A percentile compares a stretch with the other conserved stretches of the same genome.
Conservation (phyloP, 345 rosid genomes). For the Zanthoxylum bungeanum region DNA sequence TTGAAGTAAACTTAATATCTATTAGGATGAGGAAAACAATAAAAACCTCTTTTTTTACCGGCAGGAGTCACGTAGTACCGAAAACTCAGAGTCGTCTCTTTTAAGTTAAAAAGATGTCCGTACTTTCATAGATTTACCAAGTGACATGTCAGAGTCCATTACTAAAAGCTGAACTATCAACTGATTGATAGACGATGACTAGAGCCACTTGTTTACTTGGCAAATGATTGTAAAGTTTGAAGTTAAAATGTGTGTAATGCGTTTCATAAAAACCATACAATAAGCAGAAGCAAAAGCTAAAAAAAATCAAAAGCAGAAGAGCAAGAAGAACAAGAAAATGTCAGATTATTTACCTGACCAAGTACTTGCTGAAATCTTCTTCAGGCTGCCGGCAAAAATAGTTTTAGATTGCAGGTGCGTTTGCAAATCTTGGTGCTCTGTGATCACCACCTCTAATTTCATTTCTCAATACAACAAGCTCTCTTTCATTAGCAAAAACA, state of each 20-base stretch:
- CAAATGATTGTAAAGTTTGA: neutral
- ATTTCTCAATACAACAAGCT: neutral
- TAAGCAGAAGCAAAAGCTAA: neutral
- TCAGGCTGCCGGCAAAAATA: neutral
- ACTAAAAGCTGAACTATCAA: neutral
- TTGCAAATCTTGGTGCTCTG: slow-evolving; percentile 11
- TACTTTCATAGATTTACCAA: neutral
- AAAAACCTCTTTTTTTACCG: too few relatives aligned
- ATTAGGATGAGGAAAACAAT: too few relatives aligned
- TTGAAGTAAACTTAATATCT: too few relatives aligned
- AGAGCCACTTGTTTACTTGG: neutral
- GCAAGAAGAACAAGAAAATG: neutral
- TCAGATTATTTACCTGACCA: neutral
- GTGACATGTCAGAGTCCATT: neutral
- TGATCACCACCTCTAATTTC: neutral
- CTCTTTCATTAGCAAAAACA: neutral
- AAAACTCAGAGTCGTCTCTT: too few relatives aligned
- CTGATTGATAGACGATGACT: neutral
- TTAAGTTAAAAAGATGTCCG: neutral
- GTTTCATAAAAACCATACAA: neutral
- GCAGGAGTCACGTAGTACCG: too few relatives aligned
- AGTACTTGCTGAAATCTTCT: neutral
- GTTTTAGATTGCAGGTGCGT: neutral
- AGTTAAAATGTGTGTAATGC: neutral
- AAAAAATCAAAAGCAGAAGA: neutral